phyloP scores from a whole-genome alignment of 352 stramenopile species.

The Phytopythium kandeliae region DNA sequence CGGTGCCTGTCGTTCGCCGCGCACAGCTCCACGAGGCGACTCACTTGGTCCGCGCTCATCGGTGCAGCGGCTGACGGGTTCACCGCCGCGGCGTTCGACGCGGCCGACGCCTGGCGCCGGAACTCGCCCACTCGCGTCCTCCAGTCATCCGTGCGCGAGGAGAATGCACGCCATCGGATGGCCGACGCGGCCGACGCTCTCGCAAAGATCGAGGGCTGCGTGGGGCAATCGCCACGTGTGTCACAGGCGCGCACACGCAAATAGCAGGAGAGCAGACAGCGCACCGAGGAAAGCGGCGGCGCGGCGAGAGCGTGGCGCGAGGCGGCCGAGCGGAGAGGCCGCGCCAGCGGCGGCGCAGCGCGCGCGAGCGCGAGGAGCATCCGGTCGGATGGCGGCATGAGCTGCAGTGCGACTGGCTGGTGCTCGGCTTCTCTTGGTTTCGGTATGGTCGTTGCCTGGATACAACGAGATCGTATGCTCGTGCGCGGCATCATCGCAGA shows the following conservation, averaged over 20 bases:
- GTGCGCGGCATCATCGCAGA: no score
- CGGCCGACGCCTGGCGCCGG: constrained; percentile 24
- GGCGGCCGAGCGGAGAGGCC: not conserved
- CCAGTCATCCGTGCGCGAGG: not conserved
- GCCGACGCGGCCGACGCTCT: not conserved
- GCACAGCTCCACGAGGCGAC: constrained; percentile 31
- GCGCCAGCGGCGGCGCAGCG: not conserved
- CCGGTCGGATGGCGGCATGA: not conserved
- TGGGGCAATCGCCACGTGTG: no score
- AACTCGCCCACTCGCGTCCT: constrained; percentile 25
- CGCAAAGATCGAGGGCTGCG: no score
- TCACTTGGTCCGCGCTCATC: constrained; percentile 13
- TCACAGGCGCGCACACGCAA: no score
- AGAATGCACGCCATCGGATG: not conserved
- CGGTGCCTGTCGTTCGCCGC: constrained; percentile 35
- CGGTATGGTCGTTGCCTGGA: no score
- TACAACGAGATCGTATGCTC: no score
- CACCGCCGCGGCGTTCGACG: constrained; percentile 6
- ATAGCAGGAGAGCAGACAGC: not conserved
- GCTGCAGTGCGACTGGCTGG: no score
- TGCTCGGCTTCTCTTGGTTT: no score
- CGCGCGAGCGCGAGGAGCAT: not conserved
- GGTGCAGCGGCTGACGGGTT: not conserved
- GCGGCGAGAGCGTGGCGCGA: not conserved
- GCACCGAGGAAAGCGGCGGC: no score